Conservation (phyloP, 1,284 basidiomycete species). For the Ceraceosorus bombacis region DNA sequence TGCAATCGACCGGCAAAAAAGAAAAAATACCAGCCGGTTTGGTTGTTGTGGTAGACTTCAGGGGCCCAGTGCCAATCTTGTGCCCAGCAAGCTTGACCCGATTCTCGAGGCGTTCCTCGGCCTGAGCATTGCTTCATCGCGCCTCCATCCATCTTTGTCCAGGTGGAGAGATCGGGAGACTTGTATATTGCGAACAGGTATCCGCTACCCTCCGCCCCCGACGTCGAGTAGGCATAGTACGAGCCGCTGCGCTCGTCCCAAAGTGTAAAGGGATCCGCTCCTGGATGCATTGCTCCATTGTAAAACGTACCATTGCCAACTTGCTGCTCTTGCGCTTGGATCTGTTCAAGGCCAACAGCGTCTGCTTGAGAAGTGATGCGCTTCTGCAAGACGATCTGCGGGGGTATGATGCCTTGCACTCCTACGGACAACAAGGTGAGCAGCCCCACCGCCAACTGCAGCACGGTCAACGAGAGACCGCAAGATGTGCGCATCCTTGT, state of each 20-base stretch:
- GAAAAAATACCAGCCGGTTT: constrained; percentile 9
- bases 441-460: no score
- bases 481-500: no score
- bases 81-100: constrained; percentile 8
- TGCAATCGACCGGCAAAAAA: constrained; percentile 5
- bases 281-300: constrained; percentile 4
- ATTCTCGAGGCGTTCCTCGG: not conserved
- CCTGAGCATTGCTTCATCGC: constrained; percentile 5
- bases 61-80: constrained; percentile 9
- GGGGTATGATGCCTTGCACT: no score
- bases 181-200: constrained; percentile 9
- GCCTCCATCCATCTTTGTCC: constrained; percentile 5
- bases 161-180: constrained; percentile 6
- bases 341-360: no score
- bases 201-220: constrained; percentile 1
- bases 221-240: constrained; percentile 3
- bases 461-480: no score
- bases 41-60: constrained; percentile 8
- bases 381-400: no score
- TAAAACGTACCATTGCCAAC: constrained; percentile 2
- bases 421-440: no score
- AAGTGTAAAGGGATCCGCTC: constrained; percentile 8
- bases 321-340: no score
- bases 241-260: constrained; percentile 2
- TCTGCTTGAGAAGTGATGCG: no score